Percentiles rank a stretch among this genome's conserved stretches.
These are phyloP conservation scores for Scenedesmus sp. DNA, from an alignment of 163 green algal species.

Conservation along the genomic window DNA sequence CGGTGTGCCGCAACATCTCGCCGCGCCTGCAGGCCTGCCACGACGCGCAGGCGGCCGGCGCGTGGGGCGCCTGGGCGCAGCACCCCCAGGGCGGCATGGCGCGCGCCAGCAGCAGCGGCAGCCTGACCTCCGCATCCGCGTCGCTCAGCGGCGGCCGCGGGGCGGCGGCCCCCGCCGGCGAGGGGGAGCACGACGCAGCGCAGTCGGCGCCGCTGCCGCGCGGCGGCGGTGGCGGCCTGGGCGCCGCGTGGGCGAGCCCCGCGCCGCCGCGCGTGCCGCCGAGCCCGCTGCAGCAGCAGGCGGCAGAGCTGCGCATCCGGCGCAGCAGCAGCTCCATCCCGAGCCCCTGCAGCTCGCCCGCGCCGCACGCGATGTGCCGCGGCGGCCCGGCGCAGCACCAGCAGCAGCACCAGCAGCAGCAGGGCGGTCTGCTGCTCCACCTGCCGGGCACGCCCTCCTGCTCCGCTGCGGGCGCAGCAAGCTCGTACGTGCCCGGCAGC, in stretches of 20 bases:
- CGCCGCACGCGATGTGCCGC: not conserved
- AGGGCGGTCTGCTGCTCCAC: too few species aligned
- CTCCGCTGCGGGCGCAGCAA: too few species aligned
- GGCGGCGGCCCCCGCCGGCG: not conserved
- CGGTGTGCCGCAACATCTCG: not conserved
- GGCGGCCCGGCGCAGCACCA: not conserved
- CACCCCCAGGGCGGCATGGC: too few species aligned
- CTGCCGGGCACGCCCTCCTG: too few species aligned
- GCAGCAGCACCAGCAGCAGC: conserved; percentile 12
- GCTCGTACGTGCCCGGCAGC: too few species aligned
- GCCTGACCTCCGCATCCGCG: too few species aligned
- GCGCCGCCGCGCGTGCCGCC: conserved; percentile 30
- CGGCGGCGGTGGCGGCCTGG: not conserved
- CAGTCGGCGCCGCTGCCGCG: conserved; percentile 17
- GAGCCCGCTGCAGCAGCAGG: conserved; percentile 37
- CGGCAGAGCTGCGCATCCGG: not conserved
- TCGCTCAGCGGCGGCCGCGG: not conserved
- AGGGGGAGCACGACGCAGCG: not conserved
- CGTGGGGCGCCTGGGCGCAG: too few species aligned
- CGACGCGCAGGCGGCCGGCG: not conserved
- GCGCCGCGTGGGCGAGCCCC: conserved; percentile 8
- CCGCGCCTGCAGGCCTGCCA: not conserved
- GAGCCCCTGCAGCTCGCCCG: conserved; percentile 11
- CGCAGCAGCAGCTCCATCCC: conserved; percentile 1
- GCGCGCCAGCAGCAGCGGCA: too few species aligned